phyloP scores from a whole-genome alignment of 768 basidiomycete species.

The Mycena rebaudengoi region DNA sequence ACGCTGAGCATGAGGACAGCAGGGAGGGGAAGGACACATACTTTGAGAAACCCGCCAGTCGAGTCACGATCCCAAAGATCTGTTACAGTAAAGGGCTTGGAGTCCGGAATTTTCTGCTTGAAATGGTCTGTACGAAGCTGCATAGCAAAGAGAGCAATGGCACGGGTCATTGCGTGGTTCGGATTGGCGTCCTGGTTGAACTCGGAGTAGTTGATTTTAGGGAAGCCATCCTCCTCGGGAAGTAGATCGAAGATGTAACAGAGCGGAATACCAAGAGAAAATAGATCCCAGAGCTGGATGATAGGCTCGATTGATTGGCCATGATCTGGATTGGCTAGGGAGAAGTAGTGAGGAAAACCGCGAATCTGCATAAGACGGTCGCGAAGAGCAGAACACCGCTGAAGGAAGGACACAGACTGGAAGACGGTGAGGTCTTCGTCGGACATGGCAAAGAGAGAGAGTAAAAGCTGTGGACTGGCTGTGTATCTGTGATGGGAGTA shows the following conservation, averaged over 20 bases:
- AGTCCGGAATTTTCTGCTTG: constrained; percentile 65
- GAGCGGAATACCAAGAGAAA: constrained; percentile 90
- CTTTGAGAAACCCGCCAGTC: constrained; percentile 94
- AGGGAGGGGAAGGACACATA: constrained; percentile 42
- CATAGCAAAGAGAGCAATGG: constrained; percentile 91
- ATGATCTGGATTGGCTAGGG: too few species aligned
- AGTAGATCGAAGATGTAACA: constrained; percentile 96
- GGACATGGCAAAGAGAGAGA: too few species aligned
- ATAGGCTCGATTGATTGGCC: constrained; percentile 90
- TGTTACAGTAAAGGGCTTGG: constrained; percentile 87
- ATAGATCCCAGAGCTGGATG: constrained; percentile 91
- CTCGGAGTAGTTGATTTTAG: constrained; percentile 64
- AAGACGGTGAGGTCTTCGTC: too few species aligned
- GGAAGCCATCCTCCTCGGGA: constrained; percentile 65
- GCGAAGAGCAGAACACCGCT: too few species aligned
- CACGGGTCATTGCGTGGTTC: constrained; percentile 87
- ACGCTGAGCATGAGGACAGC: not conserved
- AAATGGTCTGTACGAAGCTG: constrained; percentile 73
- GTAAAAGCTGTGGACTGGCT: too few species aligned
- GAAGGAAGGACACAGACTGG: too few species aligned
- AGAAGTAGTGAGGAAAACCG: too few species aligned
- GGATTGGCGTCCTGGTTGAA: constrained; percentile 73
- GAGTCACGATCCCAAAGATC: constrained; percentile 91
- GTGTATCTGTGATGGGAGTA: too few species aligned
- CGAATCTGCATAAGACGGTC: too few species aligned